phyloP scores from a whole-genome alignment of 306 rosid species.

The Vachellia pachyceras region DNA sequence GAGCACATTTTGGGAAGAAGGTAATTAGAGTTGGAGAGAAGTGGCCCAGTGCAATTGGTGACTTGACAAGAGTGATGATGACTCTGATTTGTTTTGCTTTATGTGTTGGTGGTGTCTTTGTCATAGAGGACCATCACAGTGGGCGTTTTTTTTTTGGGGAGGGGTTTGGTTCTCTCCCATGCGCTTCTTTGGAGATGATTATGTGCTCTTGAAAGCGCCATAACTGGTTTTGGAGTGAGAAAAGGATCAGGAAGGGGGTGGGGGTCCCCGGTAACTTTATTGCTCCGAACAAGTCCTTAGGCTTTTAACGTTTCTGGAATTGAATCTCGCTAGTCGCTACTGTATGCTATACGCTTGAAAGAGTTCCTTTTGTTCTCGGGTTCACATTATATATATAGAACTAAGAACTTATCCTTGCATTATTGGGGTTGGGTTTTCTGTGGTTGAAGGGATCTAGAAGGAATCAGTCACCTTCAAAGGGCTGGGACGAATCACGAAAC shows the following conservation, averaged over 20 bases:
- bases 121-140: slow-evolving; percentile 51
- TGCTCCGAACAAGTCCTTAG: neutral
- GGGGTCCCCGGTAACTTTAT: slow-evolving; percentile 27
- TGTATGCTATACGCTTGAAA: neutral
- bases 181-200: neutral
- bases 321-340: neutral
- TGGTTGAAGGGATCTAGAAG: neutral
- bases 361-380: neutral
- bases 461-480: neutral
- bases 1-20: neutral
- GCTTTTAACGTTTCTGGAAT: neutral
- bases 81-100: slow-evolving; percentile 27
- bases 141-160: slow-evolving; percentile 31
- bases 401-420: neutral
- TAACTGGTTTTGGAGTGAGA: slow-evolving; percentile 25
- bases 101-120: slow-evolving; percentile 35
- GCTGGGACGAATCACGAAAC: neutral
- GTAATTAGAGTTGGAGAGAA: neutral
- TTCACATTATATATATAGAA: neutral
- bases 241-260: neutral
- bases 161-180: slow-evolving; percentile 26
- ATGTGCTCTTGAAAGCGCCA: slow-evolving; percentile 11
- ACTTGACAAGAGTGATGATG: slow-evolving; percentile 26
- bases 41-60: slow-evolving; percentile 31
- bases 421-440: neutral